Percentiles rank a stretch among this genome's conserved stretches.
phyloP scores from a whole-genome alignment of 1,139 yeast genomes.

The Groenewaldozyma auringiensis region DNA sequence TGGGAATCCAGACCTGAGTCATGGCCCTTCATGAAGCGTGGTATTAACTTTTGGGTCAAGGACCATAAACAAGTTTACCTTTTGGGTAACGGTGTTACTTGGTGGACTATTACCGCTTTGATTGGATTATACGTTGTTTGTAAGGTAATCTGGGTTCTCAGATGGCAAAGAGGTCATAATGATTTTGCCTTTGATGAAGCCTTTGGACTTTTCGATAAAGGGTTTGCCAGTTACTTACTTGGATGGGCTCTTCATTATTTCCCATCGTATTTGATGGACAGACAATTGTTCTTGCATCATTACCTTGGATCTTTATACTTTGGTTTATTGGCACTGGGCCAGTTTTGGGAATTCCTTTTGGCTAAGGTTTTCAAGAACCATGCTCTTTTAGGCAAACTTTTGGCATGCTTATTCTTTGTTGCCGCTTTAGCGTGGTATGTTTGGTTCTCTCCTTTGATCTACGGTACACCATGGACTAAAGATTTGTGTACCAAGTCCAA shows the following conservation, averaged over 20 bases:
- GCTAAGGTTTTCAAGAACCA: conserved; percentile 37
- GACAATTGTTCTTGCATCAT: conserved; percentile 90
- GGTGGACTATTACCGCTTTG: conserved; percentile 76
- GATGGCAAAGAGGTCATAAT: conserved; percentile 57
- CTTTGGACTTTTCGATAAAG: conserved; percentile 64
- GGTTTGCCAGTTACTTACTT: conserved; percentile 55
- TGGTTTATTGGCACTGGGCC: conserved; percentile 73
- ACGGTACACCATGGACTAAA: conserved; percentile 79
- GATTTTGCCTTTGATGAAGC: conserved; percentile 42
- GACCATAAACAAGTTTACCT: conserved; percentile 74
- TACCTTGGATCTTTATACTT: conserved; percentile 89
- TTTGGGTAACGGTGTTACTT: conserved; percentile 80
- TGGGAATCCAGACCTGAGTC: conserved; percentile 83
- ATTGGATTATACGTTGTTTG: conserved; percentile 50
- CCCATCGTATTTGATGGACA: conserved; percentile 89
- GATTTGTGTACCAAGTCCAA: conserved; percentile 54
- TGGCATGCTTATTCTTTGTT: conserved; percentile 44
- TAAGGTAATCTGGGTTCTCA: conserved; percentile 47
- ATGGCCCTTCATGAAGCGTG: conserved; percentile 87
- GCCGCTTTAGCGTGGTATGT: conserved; percentile 50
- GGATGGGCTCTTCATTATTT: conserved; percentile 83
- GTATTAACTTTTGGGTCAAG: conserved; percentile 90
- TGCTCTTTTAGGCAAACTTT: conserved; percentile 33
- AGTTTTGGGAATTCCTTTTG: conserved; percentile 62
- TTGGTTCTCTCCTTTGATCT: conserved; percentile 64